Percentiles rank a stretch among this genome's conserved stretches.
phyloP scores from a whole-genome alignment of 805 yeast species.

The Limtongozyma cylindracea region DNA sequence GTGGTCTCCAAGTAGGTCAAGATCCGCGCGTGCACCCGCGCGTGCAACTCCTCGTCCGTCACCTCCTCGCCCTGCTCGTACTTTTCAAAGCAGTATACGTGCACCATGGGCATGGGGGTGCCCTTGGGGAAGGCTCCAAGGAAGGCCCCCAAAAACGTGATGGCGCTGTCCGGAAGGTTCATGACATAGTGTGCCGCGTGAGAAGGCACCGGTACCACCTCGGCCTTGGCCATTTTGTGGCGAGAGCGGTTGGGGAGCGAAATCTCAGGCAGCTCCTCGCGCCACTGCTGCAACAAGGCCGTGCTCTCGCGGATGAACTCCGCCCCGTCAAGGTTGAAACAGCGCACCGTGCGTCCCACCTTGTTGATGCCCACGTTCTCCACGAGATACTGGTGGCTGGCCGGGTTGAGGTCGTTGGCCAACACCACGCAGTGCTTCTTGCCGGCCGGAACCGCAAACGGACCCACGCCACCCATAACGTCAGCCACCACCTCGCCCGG shows the following conservation, averaged over 20 bases:
- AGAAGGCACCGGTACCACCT: slow-evolving; percentile 19
- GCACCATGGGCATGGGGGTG: slow-evolving; percentile 45
- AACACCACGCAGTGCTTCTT: slow-evolving; percentile 56
- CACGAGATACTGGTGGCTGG: slow-evolving; percentile 43
- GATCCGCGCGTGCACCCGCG: slow-evolving; percentile 30
- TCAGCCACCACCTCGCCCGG: slow-evolving; percentile 67
- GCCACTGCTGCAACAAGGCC: slow-evolving; percentile 19
- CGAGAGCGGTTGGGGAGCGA: too few relatives aligned
- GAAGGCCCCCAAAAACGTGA: slow-evolving; percentile 57
- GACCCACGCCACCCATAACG: slow-evolving; percentile 98
- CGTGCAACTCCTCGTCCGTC: slow-evolving; percentile 33
- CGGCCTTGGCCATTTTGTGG: slow-evolving; percentile 8
- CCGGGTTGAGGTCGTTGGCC: slow-evolving; percentile 88
- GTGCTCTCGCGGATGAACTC: slow-evolving; percentile 47
- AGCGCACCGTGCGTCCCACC: slow-evolving; percentile 26
- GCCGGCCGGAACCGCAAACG: slow-evolving; percentile 92
- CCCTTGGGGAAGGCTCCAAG: slow-evolving; percentile 39
- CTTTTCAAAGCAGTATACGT: slow-evolving; percentile 86
- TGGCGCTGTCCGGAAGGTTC: slow-evolving; percentile 90
- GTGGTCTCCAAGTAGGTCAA: slow-evolving; percentile 15
- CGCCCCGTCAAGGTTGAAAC: slow-evolving; percentile 63
- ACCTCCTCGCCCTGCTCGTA: slow-evolving; percentile 38
- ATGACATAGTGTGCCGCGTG: slow-evolving; percentile 56
- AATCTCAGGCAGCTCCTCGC: slow-evolving; percentile 9
- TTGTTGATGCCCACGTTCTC: slow-evolving; percentile 43